These are phyloP conservation scores for Yamadazyma phyllophila DNA, from an alignment of 805 yeast genomes.

Conservation along the genomic window DNA sequence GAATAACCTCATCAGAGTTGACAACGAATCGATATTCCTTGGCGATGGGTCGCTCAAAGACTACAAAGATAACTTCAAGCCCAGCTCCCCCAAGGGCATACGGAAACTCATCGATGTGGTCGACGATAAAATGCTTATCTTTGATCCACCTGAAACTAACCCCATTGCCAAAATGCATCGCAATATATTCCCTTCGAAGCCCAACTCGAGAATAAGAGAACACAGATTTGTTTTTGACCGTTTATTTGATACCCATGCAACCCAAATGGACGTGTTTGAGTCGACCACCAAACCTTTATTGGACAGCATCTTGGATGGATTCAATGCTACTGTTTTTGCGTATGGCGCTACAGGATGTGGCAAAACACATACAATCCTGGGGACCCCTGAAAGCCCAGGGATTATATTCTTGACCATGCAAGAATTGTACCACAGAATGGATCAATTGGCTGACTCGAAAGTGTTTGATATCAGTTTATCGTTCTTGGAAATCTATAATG, in stretches of 20 bases:
- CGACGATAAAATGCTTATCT: slow-evolving; percentile 80
- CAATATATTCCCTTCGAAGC: slow-evolving; percentile 36
- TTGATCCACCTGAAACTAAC: slow-evolving; percentile 77
- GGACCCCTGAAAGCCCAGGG: slow-evolving; percentile 72
- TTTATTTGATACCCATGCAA: slow-evolving; percentile 62
- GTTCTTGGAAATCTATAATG: slow-evolving; percentile 88
- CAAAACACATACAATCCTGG: slow-evolving; percentile 89
- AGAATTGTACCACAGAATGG: slow-evolving; percentile 67
- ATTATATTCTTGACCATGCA: slow-evolving; percentile 75
- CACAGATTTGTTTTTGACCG: slow-evolving; percentile 80
- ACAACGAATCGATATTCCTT: slow-evolving; percentile 41
- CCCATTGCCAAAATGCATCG: slow-evolving; percentile 54
- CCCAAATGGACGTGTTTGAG: slow-evolving; percentile 67
- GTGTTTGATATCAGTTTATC: slow-evolving; percentile 61
- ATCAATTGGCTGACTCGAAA: slow-evolving; percentile 51
- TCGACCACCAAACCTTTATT: slow-evolving; percentile 70
- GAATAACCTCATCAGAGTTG: slow-evolving; percentile 42
- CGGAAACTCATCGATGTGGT: slow-evolving; percentile 75
- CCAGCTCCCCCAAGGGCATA: slow-evolving; percentile 47
- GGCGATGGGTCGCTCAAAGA: slow-evolving; percentile 53
- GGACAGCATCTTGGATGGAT: slow-evolving; percentile 77
- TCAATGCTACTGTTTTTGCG: slow-evolving; percentile 88
- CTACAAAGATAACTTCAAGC: not conserved
- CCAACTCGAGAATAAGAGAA: slow-evolving; percentile 55
- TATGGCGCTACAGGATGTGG: slow-evolving; percentile 99